Base-by-base conservation (phyloP, 768 basidiomycete genomes). In the Coprinellus micaceus region DNA sequence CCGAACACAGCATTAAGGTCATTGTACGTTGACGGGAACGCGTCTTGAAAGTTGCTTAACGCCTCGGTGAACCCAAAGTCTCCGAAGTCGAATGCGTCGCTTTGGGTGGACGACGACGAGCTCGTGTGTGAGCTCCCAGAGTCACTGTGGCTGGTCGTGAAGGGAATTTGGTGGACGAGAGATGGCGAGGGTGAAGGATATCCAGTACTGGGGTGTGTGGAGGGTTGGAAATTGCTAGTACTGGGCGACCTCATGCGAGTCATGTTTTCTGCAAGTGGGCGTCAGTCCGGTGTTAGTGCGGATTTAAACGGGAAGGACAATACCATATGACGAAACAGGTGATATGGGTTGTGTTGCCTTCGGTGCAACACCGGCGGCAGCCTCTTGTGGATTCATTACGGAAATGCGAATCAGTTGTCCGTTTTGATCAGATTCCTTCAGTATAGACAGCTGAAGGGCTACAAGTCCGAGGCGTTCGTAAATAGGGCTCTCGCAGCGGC, bases 321-420 rank as follows among this genome's bases (percentile, higher is more conserved):
- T 24, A 47, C 46, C 46, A 26, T 25, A 47, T 47, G 46, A 47
- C 25, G 46, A 47, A 11, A 47, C 46, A 47, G 46, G 46, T 26
- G 46, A 47, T 25, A 47, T 47, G 9, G 46, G 46, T 13, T 24
- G 22, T 15, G 25, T 26, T 12, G 46, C 46, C 25, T 47, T 47
- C 46, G 13, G 10, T 43, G 21, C n/a, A n/a, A n/a, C 21, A 47
- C 46, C 46, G 26, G 30, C 48, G 48, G 26, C 29, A 15, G 13
- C 28, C 9, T 13, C 17, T 12, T 50, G 24, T 7, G 48, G 48
- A n/a, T 50, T 50, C 46, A 33, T 50, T 28, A 50, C 48, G 15
- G 26, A 36, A 17, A 50, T 50, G 9, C 48, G 48, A 50, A 50
- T 50, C 48, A 50, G 21, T 29, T 50, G 48, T 17, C 48, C 48